phyloP scores from a whole-genome alignment of 139 green algal genomes.

The Coccomyxa sp. region DNA sequence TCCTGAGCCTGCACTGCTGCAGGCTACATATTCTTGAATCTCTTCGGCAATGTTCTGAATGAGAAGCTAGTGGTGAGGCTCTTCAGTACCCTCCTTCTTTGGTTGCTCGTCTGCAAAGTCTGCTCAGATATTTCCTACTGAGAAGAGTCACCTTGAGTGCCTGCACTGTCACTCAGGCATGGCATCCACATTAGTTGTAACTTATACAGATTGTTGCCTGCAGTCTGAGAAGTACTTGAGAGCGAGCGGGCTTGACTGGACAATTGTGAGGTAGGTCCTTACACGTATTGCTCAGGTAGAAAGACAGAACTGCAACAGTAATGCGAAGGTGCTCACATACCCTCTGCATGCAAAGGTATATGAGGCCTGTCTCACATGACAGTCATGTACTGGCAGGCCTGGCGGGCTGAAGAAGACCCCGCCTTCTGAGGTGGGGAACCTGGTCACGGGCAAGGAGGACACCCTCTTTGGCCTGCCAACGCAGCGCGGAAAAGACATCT shows the following conservation, averaged over 20 bases:
- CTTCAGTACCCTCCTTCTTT: not conserved
- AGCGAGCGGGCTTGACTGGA: slow-evolving; percentile 19
- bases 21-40: slow-evolving; percentile 56
- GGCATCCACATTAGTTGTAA: too few species aligned
- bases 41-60: slow-evolving; percentile 46
- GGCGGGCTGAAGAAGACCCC: slow-evolving; percentile 12
- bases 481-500: slow-evolving; percentile 43
- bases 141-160: too few species aligned
- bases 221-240: slow-evolving; percentile 54
- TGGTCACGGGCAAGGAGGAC: slow-evolving; percentile 43
- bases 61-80: slow-evolving; percentile 32
- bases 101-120: too few species aligned
- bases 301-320: too few species aligned
- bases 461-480: slow-evolving; percentile 45
- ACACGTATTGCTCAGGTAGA: not conserved
- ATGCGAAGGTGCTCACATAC: too few species aligned
- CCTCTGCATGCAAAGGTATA: not conserved
- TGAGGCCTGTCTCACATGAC: not conserved
- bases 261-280: slow-evolving; percentile 38
- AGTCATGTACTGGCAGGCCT: slow-evolving; percentile 9
- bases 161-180: too few species aligned
- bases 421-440: slow-evolving; percentile 36
- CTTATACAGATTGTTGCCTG: not conserved
- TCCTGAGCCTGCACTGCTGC: too few species aligned
- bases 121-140: too few species aligned